Base-by-base conservation (phyloP, 495 filamentous ascomycete genomes). In the Usnea hakonensis region DNA sequence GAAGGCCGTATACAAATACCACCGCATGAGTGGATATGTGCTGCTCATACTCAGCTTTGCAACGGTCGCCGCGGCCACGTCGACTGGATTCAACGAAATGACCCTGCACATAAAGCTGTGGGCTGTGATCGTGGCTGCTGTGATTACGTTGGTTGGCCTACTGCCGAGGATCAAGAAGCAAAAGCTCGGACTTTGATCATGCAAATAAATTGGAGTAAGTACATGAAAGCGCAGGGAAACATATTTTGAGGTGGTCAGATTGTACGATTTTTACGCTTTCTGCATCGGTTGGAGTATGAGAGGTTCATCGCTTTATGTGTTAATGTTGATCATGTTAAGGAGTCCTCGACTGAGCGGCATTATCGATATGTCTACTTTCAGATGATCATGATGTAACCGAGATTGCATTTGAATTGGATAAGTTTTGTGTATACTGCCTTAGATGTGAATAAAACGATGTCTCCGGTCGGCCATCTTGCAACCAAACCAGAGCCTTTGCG, bases 1-100 rank as follows among this genome's bases (percentile, higher is more conserved):
- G 35, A 95, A 91, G 79, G 77, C 74, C 40, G 65, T 94, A 37
- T 97, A 91, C 76, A 96, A 95, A 71, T 96, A 91, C 67, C 93
- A 97, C 73, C 84, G 93, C 17, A 74, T 78, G 60, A 77, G 76
- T n/a, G 93, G 93, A 21, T 97, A 97, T 73, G 65, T 83, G 40
- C 73, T 91, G 64, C 69, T 95, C 54, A 61, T 85, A 55, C 61
- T 93, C 71, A 80, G 88, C 67, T 75, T 94, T 67, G 84, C 81
- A 35, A 93, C 91, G 14, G 80, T 96, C 41, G 73, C 79, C 57
- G 87, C 87, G 60, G 90, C 92, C 10, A 90, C 84, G 48, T 79
- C 87, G 78, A 95, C 91, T 41, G 73, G 77, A 23, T 95, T 85
- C 69, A 87, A 83, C 64, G 62, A 81, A 61, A 76, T 67, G 16